phyloP scores from a whole-genome alignment of 202 grass and related monocot genomes.

The Panicum hallii region DNA sequence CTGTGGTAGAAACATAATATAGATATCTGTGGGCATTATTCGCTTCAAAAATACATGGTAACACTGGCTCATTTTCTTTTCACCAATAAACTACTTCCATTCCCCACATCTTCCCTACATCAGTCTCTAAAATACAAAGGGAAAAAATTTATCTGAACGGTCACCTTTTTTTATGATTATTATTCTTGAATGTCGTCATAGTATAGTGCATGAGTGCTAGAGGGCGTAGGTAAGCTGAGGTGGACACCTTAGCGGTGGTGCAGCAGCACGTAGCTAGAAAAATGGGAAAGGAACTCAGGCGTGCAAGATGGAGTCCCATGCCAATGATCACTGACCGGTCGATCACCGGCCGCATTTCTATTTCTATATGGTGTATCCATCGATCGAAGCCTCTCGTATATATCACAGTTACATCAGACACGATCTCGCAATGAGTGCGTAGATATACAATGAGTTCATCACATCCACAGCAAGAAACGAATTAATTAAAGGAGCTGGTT shows the following conservation, averaged over 20 bases:
- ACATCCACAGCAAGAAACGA: background rate
- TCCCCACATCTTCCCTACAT: background rate
- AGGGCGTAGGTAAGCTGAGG: background rate
- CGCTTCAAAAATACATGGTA: too few relatives aligned
- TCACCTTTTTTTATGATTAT: background rate
- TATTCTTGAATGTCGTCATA: background rate
- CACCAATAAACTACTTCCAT: too few relatives aligned
- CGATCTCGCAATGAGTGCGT: background rate
- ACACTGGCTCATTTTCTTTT: too few relatives aligned
- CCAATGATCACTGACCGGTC: background rate
- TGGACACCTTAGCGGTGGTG: background rate
- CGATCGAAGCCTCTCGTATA: background rate
- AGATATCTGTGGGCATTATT: too few relatives aligned
- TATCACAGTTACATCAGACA: background rate
- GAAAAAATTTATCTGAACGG: too few relatives aligned
- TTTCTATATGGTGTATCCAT: background rate
- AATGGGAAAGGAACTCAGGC: background rate
- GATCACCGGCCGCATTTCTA: too few relatives aligned
- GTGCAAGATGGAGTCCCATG: slow-evolving; percentile 1
- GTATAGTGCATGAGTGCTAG: background rate
- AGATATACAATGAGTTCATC: background rate
- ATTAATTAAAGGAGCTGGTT: background rate
- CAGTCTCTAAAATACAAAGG: too few relatives aligned
- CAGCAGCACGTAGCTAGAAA: background rate
- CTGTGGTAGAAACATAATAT: too few relatives aligned